Evolutionary conservation across 176 grass and related monocot genomes (phyloP).

Genomic region (Poa annua): DNA sequence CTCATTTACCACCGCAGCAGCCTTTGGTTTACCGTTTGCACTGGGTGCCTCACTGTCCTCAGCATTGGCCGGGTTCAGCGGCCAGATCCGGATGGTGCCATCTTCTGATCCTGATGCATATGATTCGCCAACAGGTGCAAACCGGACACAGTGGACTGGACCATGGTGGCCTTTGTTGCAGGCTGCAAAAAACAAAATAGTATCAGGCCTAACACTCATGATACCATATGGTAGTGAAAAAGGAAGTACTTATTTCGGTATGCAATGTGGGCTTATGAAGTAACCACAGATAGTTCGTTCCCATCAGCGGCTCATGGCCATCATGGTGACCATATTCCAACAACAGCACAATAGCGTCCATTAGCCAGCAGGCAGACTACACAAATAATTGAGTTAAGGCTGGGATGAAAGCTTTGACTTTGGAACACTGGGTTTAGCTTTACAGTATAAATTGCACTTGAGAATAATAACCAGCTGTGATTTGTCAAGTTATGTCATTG

Average conservation of each 20-base stretch:
- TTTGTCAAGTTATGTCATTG: not conserved
- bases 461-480: not conserved
- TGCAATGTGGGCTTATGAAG: not conserved
- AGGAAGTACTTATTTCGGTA: not conserved
- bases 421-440: not conserved
- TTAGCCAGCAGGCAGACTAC: not conserved
- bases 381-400: not conserved
- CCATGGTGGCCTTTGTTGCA: slow-evolving; percentile 99
- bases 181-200: slow-evolving; percentile 37
- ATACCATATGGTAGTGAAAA: not conserved
- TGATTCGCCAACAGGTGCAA: slow-evolving; percentile 85
- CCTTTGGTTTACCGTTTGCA: slow-evolving; percentile 58
- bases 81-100: slow-evolving; percentile 95
- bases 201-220: not conserved
- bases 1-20: slow-evolving; percentile 53
- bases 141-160: slow-evolving; percentile 92
- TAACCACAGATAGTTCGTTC: not conserved
- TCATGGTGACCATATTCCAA: not conserved
- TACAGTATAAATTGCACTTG: not conserved
- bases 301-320: not conserved
- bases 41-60: slow-evolving; percentile 57
- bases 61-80: slow-evolving; percentile 51
- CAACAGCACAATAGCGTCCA: not conserved
- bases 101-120: slow-evolving; percentile 98
- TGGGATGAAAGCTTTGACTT: not conserved